Conservation (phyloP, 2,329 filamentous ascomycete genomes). For the Exserohilum turcica region DNA sequence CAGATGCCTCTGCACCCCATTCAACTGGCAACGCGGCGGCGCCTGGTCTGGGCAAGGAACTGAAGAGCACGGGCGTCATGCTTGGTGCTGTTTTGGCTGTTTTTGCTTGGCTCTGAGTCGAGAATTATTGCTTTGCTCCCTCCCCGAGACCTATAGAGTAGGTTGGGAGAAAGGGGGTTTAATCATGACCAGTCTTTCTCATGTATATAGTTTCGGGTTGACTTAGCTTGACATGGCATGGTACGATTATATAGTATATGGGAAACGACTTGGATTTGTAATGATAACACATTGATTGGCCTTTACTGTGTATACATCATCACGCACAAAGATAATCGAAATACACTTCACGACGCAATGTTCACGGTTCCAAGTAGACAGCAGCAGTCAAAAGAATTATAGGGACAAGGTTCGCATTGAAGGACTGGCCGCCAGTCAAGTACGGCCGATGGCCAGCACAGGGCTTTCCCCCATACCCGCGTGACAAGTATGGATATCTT, state of each 20-base stretch:
- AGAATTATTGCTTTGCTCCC: not conserved
- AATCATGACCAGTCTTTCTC: not conserved
- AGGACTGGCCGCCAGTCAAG: slow-evolving; percentile 78
- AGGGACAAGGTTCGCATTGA: slow-evolving; percentile 31
- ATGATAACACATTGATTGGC: not conserved
- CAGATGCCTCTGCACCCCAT: slow-evolving; percentile 8
- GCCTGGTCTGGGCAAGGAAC: slow-evolving; percentile 24
- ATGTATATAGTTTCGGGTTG: slow-evolving; percentile 3
- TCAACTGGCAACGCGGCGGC: slow-evolving; percentile 24
- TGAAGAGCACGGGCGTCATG: slow-evolving; percentile 27
- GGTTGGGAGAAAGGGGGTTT: not conserved
- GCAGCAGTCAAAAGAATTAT: not conserved
- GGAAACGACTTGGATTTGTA: not conserved
- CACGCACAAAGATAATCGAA: not conserved
- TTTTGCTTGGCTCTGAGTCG: slow-evolving; percentile 28
- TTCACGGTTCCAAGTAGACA: no score
- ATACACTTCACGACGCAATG: not conserved
- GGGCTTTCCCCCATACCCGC: slow-evolving; percentile 86
- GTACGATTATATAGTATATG: not conserved
- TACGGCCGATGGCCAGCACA: slow-evolving; percentile 81
- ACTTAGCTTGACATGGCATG: not conserved
- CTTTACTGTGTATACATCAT: not conserved
- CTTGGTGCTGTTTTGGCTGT: slow-evolving; percentile 28
- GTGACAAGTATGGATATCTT: slow-evolving; percentile 77
- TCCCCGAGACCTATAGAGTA: not conserved